Evolutionary conservation across 2,329 filamentous ascomycete species (phyloP), one percentile per base, ranked within the genome.

Genomic region (Aspergillus tanneri): DNA sequence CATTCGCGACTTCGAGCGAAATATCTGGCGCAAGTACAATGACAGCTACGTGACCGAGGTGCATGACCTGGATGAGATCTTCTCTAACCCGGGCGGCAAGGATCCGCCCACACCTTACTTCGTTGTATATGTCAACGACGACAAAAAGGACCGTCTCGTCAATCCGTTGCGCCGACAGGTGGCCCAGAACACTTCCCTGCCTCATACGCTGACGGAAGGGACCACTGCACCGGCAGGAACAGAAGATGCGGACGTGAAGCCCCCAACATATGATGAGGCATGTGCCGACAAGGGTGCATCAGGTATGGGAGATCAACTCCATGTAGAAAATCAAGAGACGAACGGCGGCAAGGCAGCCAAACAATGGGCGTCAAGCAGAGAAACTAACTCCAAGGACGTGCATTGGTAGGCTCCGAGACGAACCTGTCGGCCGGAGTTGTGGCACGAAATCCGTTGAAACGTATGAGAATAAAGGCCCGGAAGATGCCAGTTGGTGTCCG

Each of bases 1-100:
- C 80, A 95, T 99, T 55, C 88, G 85, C 63, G 93, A 97, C 72
- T 95, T 95, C 67, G 81, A 85, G 55, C 81, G 83, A 38, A 73
- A 84, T 27, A 76, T 91, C 16, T 99, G 93, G 91, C 85, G 90
- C 48, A 90, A 88, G 63, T 99, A 96, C 76, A 99, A 99, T 65
- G 93, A 99, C 62, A 86, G 86, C 45, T 79, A 79, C 12, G 90
- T 99, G 19, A 85, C 82, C 2, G 83, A 88, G 54, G 79, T 83
- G 21, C 73, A 76, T 11, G 80, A 88, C 59, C 76, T 80, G 6
- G 76, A 77, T 12, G 81, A 86, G 41, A 88, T 96, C 32, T 84
- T 93, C 55, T 76, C 81, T 19, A 77, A 81, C 52, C 77, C 88
- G 40, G 83, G 82, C 51, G 79, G 74, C 9, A 68, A 68, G 55